Conservation (phyloP, 495 filamentous ascomycete genomes). For the Xylaria bambusicola region DNA sequence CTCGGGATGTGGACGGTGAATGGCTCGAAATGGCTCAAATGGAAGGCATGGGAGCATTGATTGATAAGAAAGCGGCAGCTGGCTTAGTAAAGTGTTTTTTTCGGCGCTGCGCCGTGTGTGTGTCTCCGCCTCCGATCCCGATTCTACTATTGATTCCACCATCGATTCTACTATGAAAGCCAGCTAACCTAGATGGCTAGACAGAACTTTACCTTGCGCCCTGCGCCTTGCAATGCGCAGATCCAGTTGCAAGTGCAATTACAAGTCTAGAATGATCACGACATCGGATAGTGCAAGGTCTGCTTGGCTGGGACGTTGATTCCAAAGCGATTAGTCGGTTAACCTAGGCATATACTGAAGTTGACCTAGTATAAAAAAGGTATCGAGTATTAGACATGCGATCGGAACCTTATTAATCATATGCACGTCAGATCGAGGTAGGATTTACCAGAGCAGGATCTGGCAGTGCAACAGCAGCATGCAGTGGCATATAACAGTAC, state of each 20-base stretch:
- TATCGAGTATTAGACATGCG: conserved; percentile 1
- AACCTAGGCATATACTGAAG: no score
- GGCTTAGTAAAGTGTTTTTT: conserved; percentile 11
- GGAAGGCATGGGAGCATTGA: no score
- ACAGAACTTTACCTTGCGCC: no score
- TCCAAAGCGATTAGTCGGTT: not conserved
- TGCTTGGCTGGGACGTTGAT: conserved; percentile 5
- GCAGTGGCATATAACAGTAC: no score
- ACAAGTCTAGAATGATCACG: conserved; percentile 5
- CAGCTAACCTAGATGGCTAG: no score
- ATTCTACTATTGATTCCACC: no score
- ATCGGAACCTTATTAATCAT: not conserved
- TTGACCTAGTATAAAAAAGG: not conserved
- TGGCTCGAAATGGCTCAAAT: not conserved
- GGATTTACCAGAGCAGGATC: not conserved
- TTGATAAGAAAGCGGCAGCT: conserved; percentile 11
- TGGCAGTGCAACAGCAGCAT: no score
- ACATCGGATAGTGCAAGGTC: not conserved
- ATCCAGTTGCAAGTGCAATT: no score
- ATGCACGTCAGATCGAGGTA: not conserved
- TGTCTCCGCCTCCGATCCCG: no score
- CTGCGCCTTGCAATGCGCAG: no score
- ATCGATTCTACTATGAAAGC: no score
- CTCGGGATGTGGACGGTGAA: not conserved
- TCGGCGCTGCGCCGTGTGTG: not conserved